Percentiles rank a stretch among this genome's conserved stretches.
These are phyloP conservation scores for Rhizopogon salebrosus DNA, from an alignment of 768 basidiomycete genomes.

Conservation along the genomic window DNA sequence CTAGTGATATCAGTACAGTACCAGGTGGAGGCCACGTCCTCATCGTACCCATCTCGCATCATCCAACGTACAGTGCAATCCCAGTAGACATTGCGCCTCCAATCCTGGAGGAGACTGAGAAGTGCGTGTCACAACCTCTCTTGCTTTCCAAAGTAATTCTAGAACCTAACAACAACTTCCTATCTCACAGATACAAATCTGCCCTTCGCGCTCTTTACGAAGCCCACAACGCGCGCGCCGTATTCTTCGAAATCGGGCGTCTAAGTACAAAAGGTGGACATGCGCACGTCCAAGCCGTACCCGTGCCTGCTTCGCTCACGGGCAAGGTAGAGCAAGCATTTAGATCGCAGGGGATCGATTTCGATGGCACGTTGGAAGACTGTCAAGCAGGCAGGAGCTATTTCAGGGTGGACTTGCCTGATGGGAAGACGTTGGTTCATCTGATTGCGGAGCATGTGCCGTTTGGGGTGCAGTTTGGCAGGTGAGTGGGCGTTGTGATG, in stretches of 20 bases:
- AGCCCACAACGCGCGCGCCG: constrained; percentile 59
- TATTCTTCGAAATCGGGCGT: constrained; percentile 86
- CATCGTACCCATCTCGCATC: constrained; percentile 91
- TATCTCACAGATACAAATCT: constrained; percentile 59
- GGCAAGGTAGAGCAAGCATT: constrained; percentile 70
- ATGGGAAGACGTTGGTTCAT: constrained; percentile 82
- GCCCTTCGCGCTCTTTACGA: constrained; percentile 71
- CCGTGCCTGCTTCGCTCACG: constrained; percentile 61
- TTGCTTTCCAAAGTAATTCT: constrained; percentile 1
- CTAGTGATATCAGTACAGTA: constrained; percentile 37
- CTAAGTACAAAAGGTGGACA: constrained; percentile 85
- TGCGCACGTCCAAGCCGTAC: constrained; percentile 86
- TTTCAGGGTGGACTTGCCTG: constrained; percentile 87
- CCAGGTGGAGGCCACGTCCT: constrained; percentile 97
- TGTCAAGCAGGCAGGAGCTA: constrained; percentile 57
- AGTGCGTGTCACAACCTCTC: constrained; percentile 33
- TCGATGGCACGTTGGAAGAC: constrained; percentile 57
- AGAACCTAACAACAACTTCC: not conserved
- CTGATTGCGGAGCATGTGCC: constrained; percentile 70
- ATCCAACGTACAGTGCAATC: constrained; percentile 80
- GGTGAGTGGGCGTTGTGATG: constrained; percentile 45
- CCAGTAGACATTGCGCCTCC: constrained; percentile 71
- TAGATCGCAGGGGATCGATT: constrained; percentile 59
- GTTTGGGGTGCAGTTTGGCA: constrained; percentile 91
- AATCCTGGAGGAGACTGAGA: constrained; percentile 77